A percentile compares a stretch with the other conserved stretches of the same genome.
phyloP scores from a whole-genome alignment of 768 basidiomycete genomes.

The Mycena crocata region DNA sequence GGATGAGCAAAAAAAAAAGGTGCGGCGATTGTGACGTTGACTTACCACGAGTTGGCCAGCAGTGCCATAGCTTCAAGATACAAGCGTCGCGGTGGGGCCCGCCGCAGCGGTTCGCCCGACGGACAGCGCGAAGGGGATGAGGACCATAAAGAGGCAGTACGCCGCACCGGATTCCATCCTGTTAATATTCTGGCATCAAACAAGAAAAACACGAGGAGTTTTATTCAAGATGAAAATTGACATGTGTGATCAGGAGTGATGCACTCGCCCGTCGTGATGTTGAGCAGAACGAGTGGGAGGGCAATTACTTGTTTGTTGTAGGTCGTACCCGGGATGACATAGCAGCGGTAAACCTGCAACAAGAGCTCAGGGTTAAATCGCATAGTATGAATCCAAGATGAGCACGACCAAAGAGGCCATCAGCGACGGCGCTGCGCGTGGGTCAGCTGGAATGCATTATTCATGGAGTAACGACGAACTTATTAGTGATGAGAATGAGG shows the following conservation, averaged over 20 bases:
- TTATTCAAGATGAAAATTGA: not conserved
- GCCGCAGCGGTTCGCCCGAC: not conserved
- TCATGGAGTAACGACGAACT: not conserved
- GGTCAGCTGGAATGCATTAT: not conserved
- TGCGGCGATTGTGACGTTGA: too few species aligned
- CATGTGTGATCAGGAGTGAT: not conserved
- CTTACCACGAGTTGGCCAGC: conserved; percentile 12
- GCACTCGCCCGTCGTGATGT: conserved; percentile 11
- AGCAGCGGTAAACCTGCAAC: conserved; percentile 12
- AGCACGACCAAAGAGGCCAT: conserved; percentile 18
- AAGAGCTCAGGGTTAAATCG: too few species aligned
- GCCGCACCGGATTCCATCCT: conserved; percentile 17
- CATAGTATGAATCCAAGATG: not conserved
- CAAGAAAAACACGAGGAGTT: not conserved
- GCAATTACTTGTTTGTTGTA: conserved; percentile 1
- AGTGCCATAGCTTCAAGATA: not conserved
- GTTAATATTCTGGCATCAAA: not conserved
- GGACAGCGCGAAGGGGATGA: conserved; percentile 7
- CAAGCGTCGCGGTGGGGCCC: not conserved
- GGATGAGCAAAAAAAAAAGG: not conserved
- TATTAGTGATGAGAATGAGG: conserved; percentile 6
- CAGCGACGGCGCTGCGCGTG: conserved; percentile 7
- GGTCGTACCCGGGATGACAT: conserved; percentile 13
- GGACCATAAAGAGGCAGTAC: not conserved
- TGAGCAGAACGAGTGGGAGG: not conserved